Evolutionary conservation across 306 rosid genomes (phyloP), one percentile per base, ranked within the genome.

Genomic region (Macrotyloma uniflorum): DNA sequence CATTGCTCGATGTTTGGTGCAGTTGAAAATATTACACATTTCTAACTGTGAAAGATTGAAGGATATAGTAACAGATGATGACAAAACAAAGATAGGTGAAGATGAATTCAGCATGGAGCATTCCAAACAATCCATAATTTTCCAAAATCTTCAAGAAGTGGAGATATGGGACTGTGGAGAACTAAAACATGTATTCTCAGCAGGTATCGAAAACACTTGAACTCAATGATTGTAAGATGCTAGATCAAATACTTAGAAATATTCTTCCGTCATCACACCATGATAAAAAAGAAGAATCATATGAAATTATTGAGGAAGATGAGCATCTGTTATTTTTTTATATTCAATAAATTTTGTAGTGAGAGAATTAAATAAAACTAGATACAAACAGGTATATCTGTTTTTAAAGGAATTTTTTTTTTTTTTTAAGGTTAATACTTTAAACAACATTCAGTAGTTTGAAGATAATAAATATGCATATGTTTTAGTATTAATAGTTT

Each of bases 151-250:
- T 77, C 47, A 77, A 42, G 3, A 77, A 67, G 42, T 67, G 55
- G 46, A 23, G 51, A 14, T 24, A 19, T 4, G 9, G 13, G 9
- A 24, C 1, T 19, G 76, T 68, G 0, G 23, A 15, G 6, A 45
- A 50, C 13, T 49, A 30, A 75, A 36, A 7, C 10, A 36, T 36
- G 40, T 36, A 36, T 36, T 36, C 11, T 8, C 40, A 7, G 11
- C 11, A 0, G 2, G 2, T 36, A 36, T 8, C 8, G 40, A 36
- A 36, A 36, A 36, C 0, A 0, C 40, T 36, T 36, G 0, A 0
- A 0, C 7, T 36, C 0, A 0, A 0, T 0, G 0, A 1, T 1
- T 36, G 40, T 3, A 0, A 8, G 1, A 36, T 0, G 40, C 3
- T 36, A 1, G 11, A 36, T 6, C 11, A 36, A 36, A 8, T 36